Evolutionary conservation across 495 filamentous ascomycete genomes (phyloP), one percentile per base, ranked within the genome.

Genomic region (Talaromyces proteolyticus): DNA sequence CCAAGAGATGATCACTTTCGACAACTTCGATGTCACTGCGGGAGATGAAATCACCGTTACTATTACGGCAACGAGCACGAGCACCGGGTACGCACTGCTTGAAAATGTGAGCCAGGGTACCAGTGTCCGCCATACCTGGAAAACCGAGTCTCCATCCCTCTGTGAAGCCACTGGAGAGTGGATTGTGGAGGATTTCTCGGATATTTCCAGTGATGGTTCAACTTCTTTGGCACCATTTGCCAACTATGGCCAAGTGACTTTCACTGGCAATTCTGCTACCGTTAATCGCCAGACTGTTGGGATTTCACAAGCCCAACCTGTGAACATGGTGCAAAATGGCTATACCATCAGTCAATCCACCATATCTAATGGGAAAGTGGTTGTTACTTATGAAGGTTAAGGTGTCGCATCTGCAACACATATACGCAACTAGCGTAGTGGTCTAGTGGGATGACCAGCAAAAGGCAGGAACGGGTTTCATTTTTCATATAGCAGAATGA

Each of bases 121-220:
- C 54, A 70, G 50, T 6, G 80, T 79, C 18, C 71, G 71, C 23
- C 68, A 80, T 59, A 72, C 67, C 2, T 68, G 85, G 38, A 65
- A 59, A 4, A 70, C 67, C 3, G 65, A 67, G 11, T 58, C 60
- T 1, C 49, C 49, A 16, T 21, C 48, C 20, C 58, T 75, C 29
- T 65, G 60, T 44, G 63, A 66, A 25, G 55, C 66, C 44, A 83
- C 84, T 54, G 81, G 76, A 12, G 81, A 85, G 50, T 85, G 80
- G 81, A 83, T 85, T 48, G 77, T 85, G 22, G 81, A 85, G 67
- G 81, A 84, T 49, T 84, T 78, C 54, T n/a, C n/a, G n/a, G n/a
- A n/a, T n/a, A n/a, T n/a, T n/a, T n/a, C n/a, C n/a, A n/a, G n/a
- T n/a, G n/a, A n/a, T n/a, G n/a, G n/a, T n/a, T n/a, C n/a, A n/a